A percentile compares a stretch with the other conserved stretches of the same genome.
phyloP scores from a whole-genome alignment of 2,329 filamentous ascomycete genomes.

The Sporothrix luriei region DNA sequence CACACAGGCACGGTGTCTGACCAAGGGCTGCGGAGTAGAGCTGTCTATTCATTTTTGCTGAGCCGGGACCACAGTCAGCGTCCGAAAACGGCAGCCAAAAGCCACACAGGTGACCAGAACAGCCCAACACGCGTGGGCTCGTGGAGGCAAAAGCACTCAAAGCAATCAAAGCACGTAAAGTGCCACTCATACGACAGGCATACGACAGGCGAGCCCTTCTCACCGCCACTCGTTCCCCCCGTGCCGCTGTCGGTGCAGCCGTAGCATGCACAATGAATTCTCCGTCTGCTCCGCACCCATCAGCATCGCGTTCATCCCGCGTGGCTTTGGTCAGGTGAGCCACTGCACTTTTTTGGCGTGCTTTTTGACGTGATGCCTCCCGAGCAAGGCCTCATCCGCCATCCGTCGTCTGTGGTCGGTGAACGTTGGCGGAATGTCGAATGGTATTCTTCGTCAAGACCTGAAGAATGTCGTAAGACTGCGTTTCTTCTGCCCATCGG shows the following conservation, averaged over 20 bases:
- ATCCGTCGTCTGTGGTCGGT: background rate
- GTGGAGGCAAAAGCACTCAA: background rate
- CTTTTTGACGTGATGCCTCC: background rate
- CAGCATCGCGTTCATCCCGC: background rate
- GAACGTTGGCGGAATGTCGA: no score
- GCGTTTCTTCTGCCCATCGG: background rate
- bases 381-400: background rate
- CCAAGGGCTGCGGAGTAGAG: background rate
- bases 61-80: no score
- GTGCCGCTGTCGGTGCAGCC: slow-evolving; percentile 15
- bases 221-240: slow-evolving; percentile 20
- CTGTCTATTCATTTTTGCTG: background rate
- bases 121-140: background rate
- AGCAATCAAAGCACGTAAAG: background rate
- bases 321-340: slow-evolving; percentile 17
- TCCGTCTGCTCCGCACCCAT: background rate
- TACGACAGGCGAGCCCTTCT: background rate
- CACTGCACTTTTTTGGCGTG: background rate
- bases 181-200: background rate
- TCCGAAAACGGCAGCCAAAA: background rate
- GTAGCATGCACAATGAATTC: background rate
- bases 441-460: no score
- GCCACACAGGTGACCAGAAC: background rate
- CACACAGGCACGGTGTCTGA: slow-evolving; percentile 1
- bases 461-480: no score